Evolutionary conservation across 1,139 yeast species (phyloP).

Genomic region (Eremothecium sinecaudum): DNA sequence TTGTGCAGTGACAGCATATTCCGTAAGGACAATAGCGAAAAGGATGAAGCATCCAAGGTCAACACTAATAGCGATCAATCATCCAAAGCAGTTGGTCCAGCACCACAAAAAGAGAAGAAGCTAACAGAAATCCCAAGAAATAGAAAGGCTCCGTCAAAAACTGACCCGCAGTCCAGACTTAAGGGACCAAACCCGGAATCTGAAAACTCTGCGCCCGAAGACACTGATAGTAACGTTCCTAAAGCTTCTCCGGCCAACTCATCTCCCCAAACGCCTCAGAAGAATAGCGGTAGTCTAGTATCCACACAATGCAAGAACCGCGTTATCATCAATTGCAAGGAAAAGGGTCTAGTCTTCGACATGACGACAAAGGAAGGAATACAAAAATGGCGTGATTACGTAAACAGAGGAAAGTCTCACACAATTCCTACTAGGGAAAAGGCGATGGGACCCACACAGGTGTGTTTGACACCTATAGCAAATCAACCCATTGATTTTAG

Average conservation of each 20-base stretch:
- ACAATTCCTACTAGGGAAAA: slow-evolving; percentile 2
- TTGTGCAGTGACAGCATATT: slow-evolving; percentile 2
- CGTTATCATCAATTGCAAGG: slow-evolving; percentile 6
- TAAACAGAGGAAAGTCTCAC: slow-evolving; percentile 5
- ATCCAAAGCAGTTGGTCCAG: not conserved
- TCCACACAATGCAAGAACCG: not conserved
- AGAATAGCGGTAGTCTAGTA: not conserved
- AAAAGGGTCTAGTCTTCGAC: slow-evolving; percentile 12
- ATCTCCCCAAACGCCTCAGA: not conserved
- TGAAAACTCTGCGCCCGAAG: slow-evolving; percentile 3
- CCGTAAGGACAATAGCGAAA: not conserved
- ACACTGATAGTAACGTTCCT: not conserved
- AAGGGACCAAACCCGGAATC: slow-evolving; percentile 1
- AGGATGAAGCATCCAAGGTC: not conserved
- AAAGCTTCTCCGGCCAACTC: not conserved
- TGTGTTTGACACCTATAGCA: slow-evolving; percentile 5
- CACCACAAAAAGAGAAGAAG: slow-evolving; percentile 2
- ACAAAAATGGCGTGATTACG: slow-evolving; percentile 12
- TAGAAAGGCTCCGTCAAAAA: slow-evolving; percentile 2
- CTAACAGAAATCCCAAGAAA: slow-evolving; percentile 2
- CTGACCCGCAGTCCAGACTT: not conserved
- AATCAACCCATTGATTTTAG: slow-evolving; percentile 7
- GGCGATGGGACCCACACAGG: slow-evolving; percentile 2
- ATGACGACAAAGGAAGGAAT: slow-evolving; percentile 15
- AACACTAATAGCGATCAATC: not conserved